These are phyloP conservation scores for Morella rubra DNA, from an alignment of 306 rosid species.

Conservation along the genomic window DNA sequence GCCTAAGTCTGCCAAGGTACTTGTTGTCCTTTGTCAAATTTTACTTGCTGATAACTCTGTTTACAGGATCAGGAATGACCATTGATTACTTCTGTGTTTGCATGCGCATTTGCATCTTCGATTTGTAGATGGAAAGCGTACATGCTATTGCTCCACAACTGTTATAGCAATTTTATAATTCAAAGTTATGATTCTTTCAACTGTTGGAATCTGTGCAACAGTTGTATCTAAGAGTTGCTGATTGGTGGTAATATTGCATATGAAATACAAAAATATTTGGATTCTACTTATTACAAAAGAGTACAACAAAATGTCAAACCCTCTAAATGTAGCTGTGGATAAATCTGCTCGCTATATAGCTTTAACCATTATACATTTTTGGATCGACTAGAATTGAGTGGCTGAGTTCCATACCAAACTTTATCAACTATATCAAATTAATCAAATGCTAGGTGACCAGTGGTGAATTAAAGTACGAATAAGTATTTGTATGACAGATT, in stretches of 20 bases:
- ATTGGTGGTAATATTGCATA: not conserved
- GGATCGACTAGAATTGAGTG: not conserved
- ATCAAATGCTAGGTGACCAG: not conserved
- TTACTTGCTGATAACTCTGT: constrained; percentile 1
- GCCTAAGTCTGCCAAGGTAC: constrained; percentile 74
- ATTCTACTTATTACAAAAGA: not conserved
- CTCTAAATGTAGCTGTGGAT: not conserved
- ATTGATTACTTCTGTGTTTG: not conserved
- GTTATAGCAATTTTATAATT: not conserved
- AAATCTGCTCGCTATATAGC: not conserved
- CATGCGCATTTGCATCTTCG: not conserved
- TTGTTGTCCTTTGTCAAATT: constrained; percentile 25
- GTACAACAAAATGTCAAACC: not conserved
- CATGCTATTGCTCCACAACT: not conserved
- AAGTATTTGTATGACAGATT: not conserved
- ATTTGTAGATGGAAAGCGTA: not conserved
- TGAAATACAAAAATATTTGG: not conserved
- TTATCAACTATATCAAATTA: not conserved
- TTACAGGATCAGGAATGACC: constrained; percentile 12
- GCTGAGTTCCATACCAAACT: not conserved
- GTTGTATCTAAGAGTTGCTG: not conserved
- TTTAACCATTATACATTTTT: too few species aligned
- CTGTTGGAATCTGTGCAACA: not conserved
- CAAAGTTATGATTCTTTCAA: not conserved
- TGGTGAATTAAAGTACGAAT: not conserved